A percentile compares a stretch with the other conserved stretches of the same genome.
phyloP scores from a whole-genome alignment of 1,284 basidiomycete species.

The Trametes pubescens region DNA sequence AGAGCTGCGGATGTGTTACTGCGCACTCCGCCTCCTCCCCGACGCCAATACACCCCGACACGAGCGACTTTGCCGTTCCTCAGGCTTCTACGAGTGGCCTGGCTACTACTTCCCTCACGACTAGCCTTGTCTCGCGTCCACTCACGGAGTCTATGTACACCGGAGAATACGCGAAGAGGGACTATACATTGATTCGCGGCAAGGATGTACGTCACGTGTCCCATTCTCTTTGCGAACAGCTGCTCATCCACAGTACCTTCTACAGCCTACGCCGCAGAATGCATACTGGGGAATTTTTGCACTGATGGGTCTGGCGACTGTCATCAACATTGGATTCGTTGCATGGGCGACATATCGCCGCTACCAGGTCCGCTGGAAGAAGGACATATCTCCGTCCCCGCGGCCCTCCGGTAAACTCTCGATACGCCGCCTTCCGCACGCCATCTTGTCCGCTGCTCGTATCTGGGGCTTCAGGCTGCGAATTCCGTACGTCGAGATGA shows the following conservation, averaged over 20 bases:
- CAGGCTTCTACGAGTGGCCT: background rate
- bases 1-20: background rate
- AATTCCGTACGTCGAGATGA: constrained; percentile 38
- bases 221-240: too few relatives aligned
- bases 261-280: constrained; percentile 1
- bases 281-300: constrained; percentile 17
- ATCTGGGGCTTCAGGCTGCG: constrained; percentile 42
- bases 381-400: constrained; percentile 2
- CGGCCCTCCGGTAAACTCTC: constrained; percentile 13
- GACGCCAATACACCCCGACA: background rate
- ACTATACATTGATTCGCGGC: constrained; percentile 2
- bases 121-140: background rate
- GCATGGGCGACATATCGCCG: constrained; percentile 15
- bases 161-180: background rate
- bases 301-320: constrained; percentile 11
- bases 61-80: constrained; percentile 1
- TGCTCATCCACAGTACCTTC: background rate
- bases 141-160: constrained; percentile 5
- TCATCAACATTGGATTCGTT: constrained; percentile 14
- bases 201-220: constrained; percentile 6
- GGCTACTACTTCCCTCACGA: background rate
- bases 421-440: constrained; percentile 34
- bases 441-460: constrained; percentile 37
- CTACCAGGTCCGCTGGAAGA: constrained; percentile 3
- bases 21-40: constrained; percentile 10